Evolutionary conservation across 441 rosid species (phyloP).

Genomic region (Corymbia citriodora): DNA sequence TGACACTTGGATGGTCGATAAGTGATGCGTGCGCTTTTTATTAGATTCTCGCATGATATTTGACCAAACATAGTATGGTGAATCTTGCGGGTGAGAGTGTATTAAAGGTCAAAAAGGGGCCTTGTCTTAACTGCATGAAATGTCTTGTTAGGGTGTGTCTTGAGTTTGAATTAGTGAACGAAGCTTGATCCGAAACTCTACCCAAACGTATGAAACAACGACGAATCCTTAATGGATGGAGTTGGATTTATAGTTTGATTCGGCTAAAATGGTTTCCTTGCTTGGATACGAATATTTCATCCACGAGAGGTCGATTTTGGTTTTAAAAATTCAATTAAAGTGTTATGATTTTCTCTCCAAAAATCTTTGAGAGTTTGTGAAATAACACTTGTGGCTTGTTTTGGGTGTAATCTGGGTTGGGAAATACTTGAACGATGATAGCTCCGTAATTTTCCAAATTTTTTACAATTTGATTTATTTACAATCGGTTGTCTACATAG

Average conservation of each 20-base stretch:
- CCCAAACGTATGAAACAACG: background rate
- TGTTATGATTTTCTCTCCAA: background rate
- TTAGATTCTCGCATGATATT: background rate
- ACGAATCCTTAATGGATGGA: background rate
- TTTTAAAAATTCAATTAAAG: background rate
- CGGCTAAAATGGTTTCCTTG: background rate
- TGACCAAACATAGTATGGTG: background rate
- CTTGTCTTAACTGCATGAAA: background rate
- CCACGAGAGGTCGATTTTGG: background rate
- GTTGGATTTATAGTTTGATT: background rate
- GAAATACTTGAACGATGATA: background rate
- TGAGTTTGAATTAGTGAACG: background rate
- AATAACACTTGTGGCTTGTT: background rate
- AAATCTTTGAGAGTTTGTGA: background rate
- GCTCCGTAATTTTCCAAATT: accelerated
- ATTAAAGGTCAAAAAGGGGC: background rate
- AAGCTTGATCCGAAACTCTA: background rate
- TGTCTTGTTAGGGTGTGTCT: background rate
- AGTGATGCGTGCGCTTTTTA: background rate
- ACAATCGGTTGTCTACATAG: accelerated
- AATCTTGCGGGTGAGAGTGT: background rate
- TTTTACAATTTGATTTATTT: background rate
- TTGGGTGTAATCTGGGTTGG: background rate
- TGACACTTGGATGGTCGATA: background rate
- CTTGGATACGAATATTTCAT: background rate